Conservation (phyloP, 2,329 filamentous ascomycete species). For the Colletotrichum sp. region DNA sequence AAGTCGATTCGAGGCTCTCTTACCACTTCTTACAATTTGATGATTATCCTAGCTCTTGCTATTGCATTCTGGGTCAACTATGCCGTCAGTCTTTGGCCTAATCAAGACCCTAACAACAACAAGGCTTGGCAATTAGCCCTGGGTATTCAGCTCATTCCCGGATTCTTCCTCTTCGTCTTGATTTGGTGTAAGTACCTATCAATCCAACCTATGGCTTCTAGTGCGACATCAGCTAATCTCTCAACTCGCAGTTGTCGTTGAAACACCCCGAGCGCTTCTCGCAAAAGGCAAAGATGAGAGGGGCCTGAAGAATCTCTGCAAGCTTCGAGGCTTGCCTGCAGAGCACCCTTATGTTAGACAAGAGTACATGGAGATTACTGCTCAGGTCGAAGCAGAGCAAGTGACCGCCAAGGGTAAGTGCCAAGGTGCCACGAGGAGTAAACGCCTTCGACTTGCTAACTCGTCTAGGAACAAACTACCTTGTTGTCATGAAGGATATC, state of each 20-base stretch:
- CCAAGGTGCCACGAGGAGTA: neutral
- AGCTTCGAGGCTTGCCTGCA: slow-evolving; percentile 33
- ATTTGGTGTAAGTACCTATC: slow-evolving; percentile 29
- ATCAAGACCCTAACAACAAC: slow-evolving; percentile 32
- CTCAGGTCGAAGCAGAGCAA: slow-evolving; percentile 20
- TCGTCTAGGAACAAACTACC: slow-evolving; percentile 28
- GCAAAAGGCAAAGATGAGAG: slow-evolving; percentile 36
- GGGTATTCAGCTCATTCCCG: slow-evolving; percentile 42
- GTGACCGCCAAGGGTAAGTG: neutral
- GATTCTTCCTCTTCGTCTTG: slow-evolving; percentile 37
- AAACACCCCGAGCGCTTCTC: slow-evolving; percentile 32
- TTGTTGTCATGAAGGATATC: slow-evolving; percentile 38
- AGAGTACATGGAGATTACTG: slow-evolving; percentile 21
- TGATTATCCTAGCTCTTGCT: slow-evolving; percentile 39
- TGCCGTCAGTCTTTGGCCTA: slow-evolving; percentile 28
- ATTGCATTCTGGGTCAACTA: slow-evolving; percentile 39
- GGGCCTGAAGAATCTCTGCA: slow-evolving; percentile 40
- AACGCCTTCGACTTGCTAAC: neutral
- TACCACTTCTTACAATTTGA: slow-evolving; percentile 44
- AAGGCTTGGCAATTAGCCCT: slow-evolving; percentile 40
- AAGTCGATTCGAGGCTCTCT: slow-evolving; percentile 44
- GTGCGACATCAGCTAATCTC: neutral
- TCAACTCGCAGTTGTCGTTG: slow-evolving; percentile 15
- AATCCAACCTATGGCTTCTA: neutral
- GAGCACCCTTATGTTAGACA: slow-evolving; percentile 21